Conservation (phyloP, 177 flowering plant genomes). For the Telopea speciosissima region DNA sequence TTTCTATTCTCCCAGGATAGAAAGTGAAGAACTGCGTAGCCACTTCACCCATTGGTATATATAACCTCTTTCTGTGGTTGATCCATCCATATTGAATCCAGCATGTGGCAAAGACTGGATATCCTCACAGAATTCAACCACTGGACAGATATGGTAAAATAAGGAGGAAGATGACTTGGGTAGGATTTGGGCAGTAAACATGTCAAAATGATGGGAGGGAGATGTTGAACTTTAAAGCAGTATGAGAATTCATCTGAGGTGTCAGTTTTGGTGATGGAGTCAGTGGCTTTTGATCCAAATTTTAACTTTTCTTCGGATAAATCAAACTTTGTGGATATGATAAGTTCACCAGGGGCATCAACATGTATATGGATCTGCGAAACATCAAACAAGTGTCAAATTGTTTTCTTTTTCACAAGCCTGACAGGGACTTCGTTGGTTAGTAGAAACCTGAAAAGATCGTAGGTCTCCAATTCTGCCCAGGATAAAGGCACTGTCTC, state of each 20-base stretch:
- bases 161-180: constrained; percentile 72
- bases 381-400: constrained; percentile 6
- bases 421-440: constrained; percentile 5
- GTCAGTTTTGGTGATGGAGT: constrained; percentile 6
- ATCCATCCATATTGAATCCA: constrained; percentile 74
- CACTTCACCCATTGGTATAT: constrained; percentile 87
- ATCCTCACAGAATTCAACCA: constrained; percentile 65
- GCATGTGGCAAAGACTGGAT: constrained; percentile 54
- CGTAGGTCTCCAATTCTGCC: constrained; percentile 38
- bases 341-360: constrained; percentile 44
- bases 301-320: constrained; percentile 20
- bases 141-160: constrained; percentile 52
- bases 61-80: constrained; percentile 70
- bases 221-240: constrained; percentile 60
- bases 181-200: constrained; percentile 73
- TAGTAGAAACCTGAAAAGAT: constrained; percentile 52
- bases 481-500: constrained; percentile 43
- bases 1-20: constrained; percentile 70
- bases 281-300: constrained; percentile 10
- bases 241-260: constrained; percentile 44
- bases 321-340: constrained; percentile 43
- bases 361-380: constrained; percentile 60
- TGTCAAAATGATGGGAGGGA: constrained; percentile 72
- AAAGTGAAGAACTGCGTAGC: constrained; percentile 60
- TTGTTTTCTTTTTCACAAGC: not conserved